Evolutionary conservation across 768 basidiomycete species (phyloP).

Genomic region (Mycena alexandri): DNA sequence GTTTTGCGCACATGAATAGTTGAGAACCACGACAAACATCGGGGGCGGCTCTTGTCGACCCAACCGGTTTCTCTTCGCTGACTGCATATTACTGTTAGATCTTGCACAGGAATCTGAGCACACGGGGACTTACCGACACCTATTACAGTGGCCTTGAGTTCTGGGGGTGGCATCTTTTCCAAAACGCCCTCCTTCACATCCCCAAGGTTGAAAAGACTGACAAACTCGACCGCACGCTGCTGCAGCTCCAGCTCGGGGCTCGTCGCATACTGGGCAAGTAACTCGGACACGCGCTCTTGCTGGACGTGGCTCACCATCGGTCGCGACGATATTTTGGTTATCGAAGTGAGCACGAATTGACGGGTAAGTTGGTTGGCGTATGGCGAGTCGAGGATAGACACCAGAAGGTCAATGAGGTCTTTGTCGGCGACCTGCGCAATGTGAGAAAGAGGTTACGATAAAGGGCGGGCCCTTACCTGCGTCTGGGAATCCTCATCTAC

Average conservation of each 20-base stretch:
- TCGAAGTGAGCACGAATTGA: conserved; percentile 90
- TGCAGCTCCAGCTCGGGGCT: conserved; percentile 95
- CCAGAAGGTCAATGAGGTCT: conserved; percentile 87
- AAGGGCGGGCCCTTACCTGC: conserved; percentile 57
- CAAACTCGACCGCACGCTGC: conserved; percentile 96
- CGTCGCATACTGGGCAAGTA: conserved; percentile 86
- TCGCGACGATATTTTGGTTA: conserved; percentile 92
- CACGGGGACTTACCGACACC: conserved; percentile 75
- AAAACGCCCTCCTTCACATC: conserved; percentile 87
- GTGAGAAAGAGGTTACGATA: conserved; percentile 16
- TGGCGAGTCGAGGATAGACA: conserved; percentile 91
- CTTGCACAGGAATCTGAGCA: neutral
- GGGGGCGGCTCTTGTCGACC: conserved; percentile 83
- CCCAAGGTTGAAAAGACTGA: conserved; percentile 82
- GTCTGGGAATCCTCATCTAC: conserved; percentile 79
- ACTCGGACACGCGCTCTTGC: conserved; percentile 82
- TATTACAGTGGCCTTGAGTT: conserved; percentile 96
- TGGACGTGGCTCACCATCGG: conserved; percentile 73
- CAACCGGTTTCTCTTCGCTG: conserved; percentile 96
- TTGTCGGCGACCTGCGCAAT: conserved; percentile 75
- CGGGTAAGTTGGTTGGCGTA: conserved; percentile 92
- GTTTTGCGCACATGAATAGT: conserved; percentile 4
- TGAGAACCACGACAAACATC: conserved; percentile 62
- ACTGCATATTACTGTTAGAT: conserved; percentile 60
- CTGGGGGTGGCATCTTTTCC: conserved; percentile 99